These are phyloP conservation scores for Vaccinium corymbosum DNA, from an alignment of 148 eudicot species.

Conservation along the genomic window DNA sequence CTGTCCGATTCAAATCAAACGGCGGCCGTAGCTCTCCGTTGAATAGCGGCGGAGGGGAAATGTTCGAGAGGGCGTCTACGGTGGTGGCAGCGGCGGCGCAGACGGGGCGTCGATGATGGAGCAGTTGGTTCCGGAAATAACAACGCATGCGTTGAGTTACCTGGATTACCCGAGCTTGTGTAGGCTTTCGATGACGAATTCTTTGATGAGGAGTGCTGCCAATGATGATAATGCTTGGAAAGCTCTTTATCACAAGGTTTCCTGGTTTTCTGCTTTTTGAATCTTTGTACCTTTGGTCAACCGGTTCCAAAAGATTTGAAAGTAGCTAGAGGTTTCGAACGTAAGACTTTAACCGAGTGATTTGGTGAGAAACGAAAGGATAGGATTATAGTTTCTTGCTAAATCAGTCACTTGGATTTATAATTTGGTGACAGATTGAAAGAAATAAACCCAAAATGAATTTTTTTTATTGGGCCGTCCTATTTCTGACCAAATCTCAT, in stretches of 20 bases:
- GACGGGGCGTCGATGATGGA: conserved; percentile 94
- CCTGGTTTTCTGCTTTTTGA: not conserved
- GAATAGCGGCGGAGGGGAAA: conserved; percentile 20
- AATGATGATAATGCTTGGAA: conserved; percentile 99
- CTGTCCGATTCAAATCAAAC: conserved; percentile 26
- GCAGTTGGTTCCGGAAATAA: conserved; percentile 91
- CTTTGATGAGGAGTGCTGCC: conserved; percentile 87
- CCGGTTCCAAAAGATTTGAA: too few species aligned
- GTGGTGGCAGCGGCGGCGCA: conserved; percentile 21
- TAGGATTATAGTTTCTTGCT: too few species aligned
- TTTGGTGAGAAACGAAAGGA: too few species aligned
- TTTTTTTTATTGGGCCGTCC: too few species aligned
- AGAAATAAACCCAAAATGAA: too few species aligned
- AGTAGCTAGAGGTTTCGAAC: too few species aligned
- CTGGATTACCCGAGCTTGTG: conserved; percentile 91
- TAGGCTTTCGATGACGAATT: conserved; percentile 88
- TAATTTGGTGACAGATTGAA: too few species aligned
- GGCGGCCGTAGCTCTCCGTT: not conserved
- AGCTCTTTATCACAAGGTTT: conserved; percentile 87
- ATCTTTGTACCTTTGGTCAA: not conserved
- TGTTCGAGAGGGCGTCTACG: conserved; percentile 34
- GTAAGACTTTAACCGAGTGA: too few species aligned
- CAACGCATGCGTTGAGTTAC: conserved; percentile 83
- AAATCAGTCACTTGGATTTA: too few species aligned
- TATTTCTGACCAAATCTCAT: too few species aligned